These are phyloP conservation scores for Oldenlandia corymbosa DNA, from an alignment of 257 asterid species.

Conservation along the genomic window DNA sequence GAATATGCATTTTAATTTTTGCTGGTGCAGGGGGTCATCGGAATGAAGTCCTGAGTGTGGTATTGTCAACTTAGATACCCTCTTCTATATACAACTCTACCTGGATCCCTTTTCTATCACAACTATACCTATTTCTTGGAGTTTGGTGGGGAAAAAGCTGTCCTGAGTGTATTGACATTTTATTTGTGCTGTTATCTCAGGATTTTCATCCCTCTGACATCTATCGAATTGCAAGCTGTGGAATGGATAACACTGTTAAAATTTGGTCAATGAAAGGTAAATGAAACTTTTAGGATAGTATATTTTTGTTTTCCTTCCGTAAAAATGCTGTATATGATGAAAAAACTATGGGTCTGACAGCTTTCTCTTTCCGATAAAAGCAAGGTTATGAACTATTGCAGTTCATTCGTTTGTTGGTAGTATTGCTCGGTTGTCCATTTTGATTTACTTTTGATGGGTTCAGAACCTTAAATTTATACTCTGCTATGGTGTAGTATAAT, in stretches of 20 bases:
- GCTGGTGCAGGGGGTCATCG: conserved; percentile 99
- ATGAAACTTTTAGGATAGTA: not conserved
- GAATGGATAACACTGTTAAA: conserved; percentile 97
- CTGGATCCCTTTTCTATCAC: too few relatives aligned
- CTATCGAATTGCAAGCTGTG: conserved; percentile 92
- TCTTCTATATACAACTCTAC: not conserved
- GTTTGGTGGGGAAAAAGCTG: not conserved
- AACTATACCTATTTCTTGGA: not conserved
- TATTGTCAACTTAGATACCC: conserved; percentile 22
- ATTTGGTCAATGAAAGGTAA: conserved; percentile 98
- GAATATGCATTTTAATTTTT: conserved; percentile 94
- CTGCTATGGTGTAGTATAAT: not conserved
- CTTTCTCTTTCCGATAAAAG: too few relatives aligned
- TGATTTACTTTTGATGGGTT: not conserved
- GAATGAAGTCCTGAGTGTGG: conserved; percentile 99
- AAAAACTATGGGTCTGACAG: not conserved
- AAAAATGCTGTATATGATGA: not conserved
- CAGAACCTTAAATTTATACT: not conserved
- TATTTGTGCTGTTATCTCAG: conserved; percentile 26
- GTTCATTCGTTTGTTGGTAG: not conserved
- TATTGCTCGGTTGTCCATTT: not conserved
- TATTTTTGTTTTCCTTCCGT: not conserved
- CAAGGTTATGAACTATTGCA: too few relatives aligned
- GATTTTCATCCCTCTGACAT: conserved; percentile 98
- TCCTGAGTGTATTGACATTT: conserved; percentile 7